A percentile compares a stretch with the other conserved stretches of the same genome.
Evolutionary conservation across 371 early-diverging fungal genomes (phyloP).

Genomic region (Lichtheimia ornata): DNA sequence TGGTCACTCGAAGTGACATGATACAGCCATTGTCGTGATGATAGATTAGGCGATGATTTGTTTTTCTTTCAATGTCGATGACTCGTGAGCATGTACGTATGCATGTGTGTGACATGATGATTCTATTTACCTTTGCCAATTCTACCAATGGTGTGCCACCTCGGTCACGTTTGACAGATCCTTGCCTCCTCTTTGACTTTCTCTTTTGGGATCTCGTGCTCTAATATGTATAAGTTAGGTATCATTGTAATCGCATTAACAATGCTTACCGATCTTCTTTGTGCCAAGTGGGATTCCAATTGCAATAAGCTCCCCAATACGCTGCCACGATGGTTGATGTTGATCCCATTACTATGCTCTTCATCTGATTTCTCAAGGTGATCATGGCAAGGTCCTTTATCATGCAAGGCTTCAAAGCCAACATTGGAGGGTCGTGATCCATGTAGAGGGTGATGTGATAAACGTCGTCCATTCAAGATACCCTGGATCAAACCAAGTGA

Average conservation of each 20-base stretch:
- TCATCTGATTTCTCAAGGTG: background rate
- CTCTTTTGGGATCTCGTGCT: no score
- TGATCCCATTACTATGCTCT: background rate
- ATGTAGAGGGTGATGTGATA: background rate
- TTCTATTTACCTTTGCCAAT: background rate
- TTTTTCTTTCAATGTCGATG: background rate
- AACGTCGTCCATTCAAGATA: background rate
- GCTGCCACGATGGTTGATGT: slow-evolving; percentile 20
- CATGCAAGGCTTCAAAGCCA: no score
- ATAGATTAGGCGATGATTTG: slow-evolving; percentile 1
- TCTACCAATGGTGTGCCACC: background rate
- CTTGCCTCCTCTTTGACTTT: background rate
- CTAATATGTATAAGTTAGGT: background rate
- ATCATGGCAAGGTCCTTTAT: no score
- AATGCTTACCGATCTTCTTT: slow-evolving; percentile 1
- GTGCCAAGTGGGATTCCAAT: slow-evolving; percentile 30
- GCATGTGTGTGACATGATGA: background rate
- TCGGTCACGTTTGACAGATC: background rate
- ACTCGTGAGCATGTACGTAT: background rate
- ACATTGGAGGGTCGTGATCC: no score
- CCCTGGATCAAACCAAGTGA: slow-evolving; percentile 7
- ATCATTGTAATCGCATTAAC: slow-evolving; percentile 9
- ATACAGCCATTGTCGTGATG: slow-evolving; percentile 38
- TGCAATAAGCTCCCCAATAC: slow-evolving; percentile 43
- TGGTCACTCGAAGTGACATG: slow-evolving; percentile 40